Conservation (phyloP, 306 rosid species). For the Arachis hypogaea region DNA sequence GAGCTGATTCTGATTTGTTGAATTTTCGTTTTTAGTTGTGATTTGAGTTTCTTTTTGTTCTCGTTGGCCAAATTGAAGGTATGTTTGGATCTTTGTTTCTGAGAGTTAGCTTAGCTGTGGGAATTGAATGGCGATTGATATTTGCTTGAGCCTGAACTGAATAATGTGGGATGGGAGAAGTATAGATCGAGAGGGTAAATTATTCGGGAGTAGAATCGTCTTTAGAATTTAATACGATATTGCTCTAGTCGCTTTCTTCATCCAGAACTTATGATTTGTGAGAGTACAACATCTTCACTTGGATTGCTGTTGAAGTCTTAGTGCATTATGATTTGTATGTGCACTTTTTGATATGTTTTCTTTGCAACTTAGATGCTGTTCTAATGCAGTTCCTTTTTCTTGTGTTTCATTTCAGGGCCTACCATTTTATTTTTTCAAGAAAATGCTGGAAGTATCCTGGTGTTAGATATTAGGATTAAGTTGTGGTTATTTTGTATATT, state of each 20-base stretch:
- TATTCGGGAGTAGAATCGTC: background rate
- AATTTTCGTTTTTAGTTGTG: background rate
- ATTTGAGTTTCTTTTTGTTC: background rate
- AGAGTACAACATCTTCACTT: slow-evolving; percentile 5
- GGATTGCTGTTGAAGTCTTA: slow-evolving; percentile 10
- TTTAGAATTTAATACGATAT: background rate
- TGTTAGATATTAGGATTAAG: slow-evolving; percentile 32
- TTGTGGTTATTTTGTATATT: slow-evolving; percentile 24
- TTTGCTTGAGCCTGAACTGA: slow-evolving; percentile 11
- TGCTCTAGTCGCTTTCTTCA: no score
- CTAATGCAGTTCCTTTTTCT: slow-evolving; percentile 39
- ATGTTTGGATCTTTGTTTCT: background rate
- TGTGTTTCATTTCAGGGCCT: slow-evolving; percentile 73
- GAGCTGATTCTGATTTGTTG: background rate
- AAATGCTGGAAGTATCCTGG: slow-evolving; percentile 99
- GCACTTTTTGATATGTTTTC: slow-evolving; percentile 1
- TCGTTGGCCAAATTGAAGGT: background rate
- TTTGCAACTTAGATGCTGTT: slow-evolving; percentile 20
- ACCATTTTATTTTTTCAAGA: slow-evolving; percentile 97
- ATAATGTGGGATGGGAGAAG: background rate
- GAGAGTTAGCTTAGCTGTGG: background rate
- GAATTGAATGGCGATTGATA: background rate
- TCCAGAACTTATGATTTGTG: no score
- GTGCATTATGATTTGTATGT: background rate
- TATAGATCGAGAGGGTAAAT: slow-evolving; percentile 8